A percentile compares a stretch with the other conserved stretches of the same genome.
phyloP scores from a whole-genome alignment of 2,329 filamentous ascomycete genomes.

The Hysterium pulicare region DNA sequence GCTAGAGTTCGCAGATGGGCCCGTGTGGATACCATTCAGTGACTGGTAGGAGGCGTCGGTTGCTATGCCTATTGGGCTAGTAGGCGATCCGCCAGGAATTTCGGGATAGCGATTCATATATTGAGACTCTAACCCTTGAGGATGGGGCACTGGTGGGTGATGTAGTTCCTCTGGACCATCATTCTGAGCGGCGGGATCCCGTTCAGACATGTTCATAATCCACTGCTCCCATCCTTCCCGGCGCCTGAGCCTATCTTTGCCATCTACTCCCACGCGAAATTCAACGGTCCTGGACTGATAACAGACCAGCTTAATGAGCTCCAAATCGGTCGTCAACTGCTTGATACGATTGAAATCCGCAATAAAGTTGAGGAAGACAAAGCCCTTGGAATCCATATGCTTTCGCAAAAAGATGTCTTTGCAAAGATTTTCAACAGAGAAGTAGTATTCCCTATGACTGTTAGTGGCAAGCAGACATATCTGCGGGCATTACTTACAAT shows the following conservation, averaged over 20 bases:
- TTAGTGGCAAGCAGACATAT: conserved; percentile 26
- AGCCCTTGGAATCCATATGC: conserved; percentile 94
- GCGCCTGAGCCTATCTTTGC: conserved; percentile 72
- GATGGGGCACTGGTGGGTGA: conserved; percentile 38
- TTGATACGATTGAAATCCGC: conserved; percentile 83
- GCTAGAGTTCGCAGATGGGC: conserved; percentile 13
- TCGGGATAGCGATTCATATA: conserved; percentile 27
- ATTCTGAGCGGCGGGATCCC: conserved; percentile 70
- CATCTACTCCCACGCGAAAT: conserved; percentile 70
- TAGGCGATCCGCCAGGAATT: conserved; percentile 20
- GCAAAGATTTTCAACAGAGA: conserved; percentile 91
- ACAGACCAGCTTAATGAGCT: conserved; percentile 72
- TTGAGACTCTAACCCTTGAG: conserved; percentile 32
- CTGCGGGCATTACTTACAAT: conserved; percentile 42
- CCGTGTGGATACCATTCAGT: conserved; percentile 27
- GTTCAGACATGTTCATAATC: conserved; percentile 67
- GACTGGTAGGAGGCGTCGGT: conserved; percentile 23
- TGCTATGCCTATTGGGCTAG: conserved; percentile 13
- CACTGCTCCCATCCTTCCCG: conserved; percentile 76
- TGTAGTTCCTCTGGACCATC: conserved; percentile 58
- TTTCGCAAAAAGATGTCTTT: conserved; percentile 86
- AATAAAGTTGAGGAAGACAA: conserved; percentile 76
- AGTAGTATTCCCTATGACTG: conserved; percentile 80
- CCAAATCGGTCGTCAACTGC: conserved; percentile 66
- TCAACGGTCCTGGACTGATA: conserved; percentile 71